phyloP scores from a whole-genome alignment of 306 rosid species.

The Rosa rugosa region DNA sequence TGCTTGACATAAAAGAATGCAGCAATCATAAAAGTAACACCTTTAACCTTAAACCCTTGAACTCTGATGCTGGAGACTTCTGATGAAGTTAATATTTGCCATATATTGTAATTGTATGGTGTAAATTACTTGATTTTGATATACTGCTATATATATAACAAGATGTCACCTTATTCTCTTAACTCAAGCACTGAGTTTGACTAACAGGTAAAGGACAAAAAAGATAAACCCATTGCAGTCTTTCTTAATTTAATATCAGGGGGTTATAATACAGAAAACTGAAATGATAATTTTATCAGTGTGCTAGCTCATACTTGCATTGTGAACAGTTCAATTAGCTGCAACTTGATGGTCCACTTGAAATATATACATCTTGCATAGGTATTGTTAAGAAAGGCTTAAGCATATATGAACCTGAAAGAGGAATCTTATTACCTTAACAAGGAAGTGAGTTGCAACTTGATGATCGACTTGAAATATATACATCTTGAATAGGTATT shows the following conservation, averaged over 20 bases:
- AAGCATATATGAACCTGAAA: slow-evolving; percentile 1
- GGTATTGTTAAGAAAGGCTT: background rate
- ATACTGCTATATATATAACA: background rate
- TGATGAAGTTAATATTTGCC: background rate
- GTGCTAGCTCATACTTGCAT: background rate
- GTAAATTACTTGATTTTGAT: background rate
- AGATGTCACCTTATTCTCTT: background rate
- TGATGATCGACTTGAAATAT: slow-evolving; percentile 7
- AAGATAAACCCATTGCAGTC: background rate
- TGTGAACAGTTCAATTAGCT: background rate
- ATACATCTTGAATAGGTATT: background rate
- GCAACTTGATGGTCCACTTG: slow-evolving; percentile 11
- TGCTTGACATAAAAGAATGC: background rate
- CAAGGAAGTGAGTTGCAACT: background rate
- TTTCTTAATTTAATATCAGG: background rate
- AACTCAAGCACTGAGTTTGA: slow-evolving; percentile 5
- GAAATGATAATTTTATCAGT: background rate
- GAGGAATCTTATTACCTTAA: background rate
- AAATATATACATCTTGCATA: background rate
- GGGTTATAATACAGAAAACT: background rate
- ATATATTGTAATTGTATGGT: background rate
- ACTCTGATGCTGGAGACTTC: background rate
- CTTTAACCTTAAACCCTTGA: background rate
- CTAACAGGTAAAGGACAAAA: background rate
- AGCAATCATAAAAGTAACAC: background rate